Conservation (phyloP, 2,329 filamentous ascomycete species). For the Trichoderma lentiforme region DNA sequence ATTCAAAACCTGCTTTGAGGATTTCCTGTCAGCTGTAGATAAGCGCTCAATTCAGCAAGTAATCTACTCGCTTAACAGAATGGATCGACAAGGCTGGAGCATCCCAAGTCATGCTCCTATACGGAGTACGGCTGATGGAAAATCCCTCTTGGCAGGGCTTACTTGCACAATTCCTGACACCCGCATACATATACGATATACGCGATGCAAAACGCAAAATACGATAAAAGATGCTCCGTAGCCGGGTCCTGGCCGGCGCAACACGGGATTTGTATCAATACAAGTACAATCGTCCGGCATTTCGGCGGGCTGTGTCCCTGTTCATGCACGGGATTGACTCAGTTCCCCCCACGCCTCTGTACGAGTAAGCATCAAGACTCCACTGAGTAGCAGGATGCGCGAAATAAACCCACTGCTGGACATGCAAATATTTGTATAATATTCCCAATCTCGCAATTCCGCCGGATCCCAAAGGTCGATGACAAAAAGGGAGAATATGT, state of each 20-base stretch:
- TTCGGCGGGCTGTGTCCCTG: neutral
- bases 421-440: neutral
- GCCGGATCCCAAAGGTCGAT: neutral
- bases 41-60: neutral
- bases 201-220: neutral
- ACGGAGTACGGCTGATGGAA: neutral
- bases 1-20: neutral
- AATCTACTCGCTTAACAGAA: neutral
- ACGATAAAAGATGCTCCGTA: neutral
- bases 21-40: neutral
- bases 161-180: neutral
- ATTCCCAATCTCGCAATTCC: neutral
- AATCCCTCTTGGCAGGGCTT: neutral
- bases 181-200: neutral
- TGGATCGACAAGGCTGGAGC: neutral
- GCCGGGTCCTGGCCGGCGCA: neutral
- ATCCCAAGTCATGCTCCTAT: neutral
- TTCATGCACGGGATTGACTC: neutral
- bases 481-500: neutral
- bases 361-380: neutral
- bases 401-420: neutral
- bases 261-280: neutral
- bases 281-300: neutral
- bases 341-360: neutral
- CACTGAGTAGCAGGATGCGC: neutral